phyloP scores from a whole-genome alignment of 139 green algal species.

The Coccomyxa sp. region DNA sequence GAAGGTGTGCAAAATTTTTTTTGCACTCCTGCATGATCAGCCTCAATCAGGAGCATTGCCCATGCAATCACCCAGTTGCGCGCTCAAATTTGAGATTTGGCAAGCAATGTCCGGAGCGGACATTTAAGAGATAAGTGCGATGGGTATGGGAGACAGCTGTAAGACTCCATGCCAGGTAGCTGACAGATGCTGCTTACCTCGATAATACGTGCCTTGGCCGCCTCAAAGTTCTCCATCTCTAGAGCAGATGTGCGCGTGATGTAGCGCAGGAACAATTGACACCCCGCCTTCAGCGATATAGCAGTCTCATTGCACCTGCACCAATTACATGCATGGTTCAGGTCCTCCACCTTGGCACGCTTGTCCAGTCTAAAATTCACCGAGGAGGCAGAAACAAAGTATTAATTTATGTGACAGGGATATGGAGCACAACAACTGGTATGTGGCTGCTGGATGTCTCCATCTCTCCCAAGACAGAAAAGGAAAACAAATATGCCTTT shows the following conservation, averaged over 20 bases:
- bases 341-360: background rate
- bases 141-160: too few species aligned
- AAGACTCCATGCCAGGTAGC: too few species aligned
- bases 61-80: too few species aligned
- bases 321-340: background rate
- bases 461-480: too few species aligned
- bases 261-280: constrained; percentile 93
- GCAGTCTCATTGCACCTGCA: constrained; percentile 77
- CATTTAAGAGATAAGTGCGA: too few species aligned
- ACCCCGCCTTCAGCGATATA: constrained; percentile 85
- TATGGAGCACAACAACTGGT: background rate
- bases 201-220: constrained; percentile 73
- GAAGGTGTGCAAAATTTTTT: too few species aligned
- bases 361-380: background rate
- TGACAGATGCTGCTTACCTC: constrained; percentile 34
- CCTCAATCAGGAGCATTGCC: too few species aligned
- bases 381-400: too few species aligned
- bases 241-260: constrained; percentile 80
- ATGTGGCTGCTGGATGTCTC: background rate
- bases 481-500: constrained; percentile 32
- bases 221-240: constrained; percentile 69
- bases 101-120: too few species aligned
- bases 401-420: too few species aligned
- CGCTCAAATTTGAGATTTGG: too few species aligned
- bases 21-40: too few species aligned